phyloP scores from a whole-genome alignment of 163 green algal species.

The Scenedesmus sp. region DNA sequence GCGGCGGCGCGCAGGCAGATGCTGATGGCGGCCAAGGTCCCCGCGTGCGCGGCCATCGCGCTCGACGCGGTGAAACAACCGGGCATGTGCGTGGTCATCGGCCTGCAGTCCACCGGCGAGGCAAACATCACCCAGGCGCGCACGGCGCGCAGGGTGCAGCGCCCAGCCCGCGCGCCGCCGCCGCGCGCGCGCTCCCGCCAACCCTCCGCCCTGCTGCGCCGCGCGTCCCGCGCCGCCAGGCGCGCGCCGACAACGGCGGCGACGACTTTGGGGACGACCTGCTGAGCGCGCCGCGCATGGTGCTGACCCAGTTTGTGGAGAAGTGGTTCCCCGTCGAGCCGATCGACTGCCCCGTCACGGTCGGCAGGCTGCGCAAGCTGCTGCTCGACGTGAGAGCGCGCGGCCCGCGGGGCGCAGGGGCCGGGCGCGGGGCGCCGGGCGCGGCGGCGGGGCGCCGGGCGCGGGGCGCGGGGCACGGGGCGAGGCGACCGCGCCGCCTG shows the following conservation, averaged over 20 bases:
- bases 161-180: no score
- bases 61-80: conserved; percentile 55
- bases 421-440: no score
- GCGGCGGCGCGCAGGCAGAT: conserved; percentile 77
- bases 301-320: conserved; percentile 62
- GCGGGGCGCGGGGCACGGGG: no score
- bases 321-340: conserved; percentile 49
- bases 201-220: background rate
- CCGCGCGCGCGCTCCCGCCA: background rate
- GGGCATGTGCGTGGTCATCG: conserved; percentile 81
- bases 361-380: conserved; percentile 40
- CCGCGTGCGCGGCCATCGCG: conserved; percentile 58
- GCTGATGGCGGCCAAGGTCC: conserved; percentile 86
- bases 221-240: background rate
- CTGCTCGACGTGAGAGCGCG: conserved; percentile 44
- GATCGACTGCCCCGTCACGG: background rate
- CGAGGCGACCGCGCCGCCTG: no score
- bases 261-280: conserved; percentile 80
- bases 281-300: conserved; percentile 70
- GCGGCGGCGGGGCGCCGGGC: no score
- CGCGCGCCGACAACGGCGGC: conserved; percentile 42
- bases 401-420: background rate
- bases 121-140: conserved; percentile 67
- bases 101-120: conserved; percentile 81
- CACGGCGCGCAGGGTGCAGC: background rate